A percentile compares a stretch with the other conserved stretches of the same genome.
These are phyloP conservation scores for Entonaema liquescens DNA, from an alignment of 495 filamentous ascomycete species.

Conservation along the genomic window DNA sequence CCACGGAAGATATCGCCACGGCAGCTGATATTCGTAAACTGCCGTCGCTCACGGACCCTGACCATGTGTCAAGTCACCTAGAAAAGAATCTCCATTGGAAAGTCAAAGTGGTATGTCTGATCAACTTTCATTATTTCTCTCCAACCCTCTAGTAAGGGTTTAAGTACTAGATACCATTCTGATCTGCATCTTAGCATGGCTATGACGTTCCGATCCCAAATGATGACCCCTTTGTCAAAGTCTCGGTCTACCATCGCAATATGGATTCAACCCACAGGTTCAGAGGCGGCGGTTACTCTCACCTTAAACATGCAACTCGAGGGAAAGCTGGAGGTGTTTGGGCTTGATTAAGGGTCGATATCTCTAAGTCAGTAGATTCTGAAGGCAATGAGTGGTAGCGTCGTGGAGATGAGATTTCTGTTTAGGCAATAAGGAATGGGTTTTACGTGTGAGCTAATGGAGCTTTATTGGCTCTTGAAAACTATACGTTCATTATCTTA, in stretches of 20 bases:
- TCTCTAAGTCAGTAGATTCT: not conserved
- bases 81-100: not conserved
- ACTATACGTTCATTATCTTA: too few relatives aligned
- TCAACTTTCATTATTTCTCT: not conserved
- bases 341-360: not conserved
- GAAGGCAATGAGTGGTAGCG: not conserved
- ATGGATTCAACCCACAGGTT: not conserved
- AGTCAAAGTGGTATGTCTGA: not conserved
- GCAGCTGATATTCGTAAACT: not conserved
- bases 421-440: too few relatives aligned
- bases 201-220: not conserved
- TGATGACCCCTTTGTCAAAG: conserved; percentile 2
- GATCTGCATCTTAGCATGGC: not conserved
- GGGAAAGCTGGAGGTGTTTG: conserved; percentile 1
- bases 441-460: too few relatives aligned
- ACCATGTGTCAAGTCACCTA: not conserved
- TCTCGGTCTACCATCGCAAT: not conserved
- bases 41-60: not conserved
- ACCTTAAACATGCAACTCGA: not conserved
- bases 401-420: too few relatives aligned
- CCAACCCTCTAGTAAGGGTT: too few relatives aligned
- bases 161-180: not conserved
- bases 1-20: not conserved
- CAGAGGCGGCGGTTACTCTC: not conserved
- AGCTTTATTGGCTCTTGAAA: too few relatives aligned